Base-by-base conservation (phyloP, 1,284 basidiomycete species). In the Rhodotorula sp. region DNA sequence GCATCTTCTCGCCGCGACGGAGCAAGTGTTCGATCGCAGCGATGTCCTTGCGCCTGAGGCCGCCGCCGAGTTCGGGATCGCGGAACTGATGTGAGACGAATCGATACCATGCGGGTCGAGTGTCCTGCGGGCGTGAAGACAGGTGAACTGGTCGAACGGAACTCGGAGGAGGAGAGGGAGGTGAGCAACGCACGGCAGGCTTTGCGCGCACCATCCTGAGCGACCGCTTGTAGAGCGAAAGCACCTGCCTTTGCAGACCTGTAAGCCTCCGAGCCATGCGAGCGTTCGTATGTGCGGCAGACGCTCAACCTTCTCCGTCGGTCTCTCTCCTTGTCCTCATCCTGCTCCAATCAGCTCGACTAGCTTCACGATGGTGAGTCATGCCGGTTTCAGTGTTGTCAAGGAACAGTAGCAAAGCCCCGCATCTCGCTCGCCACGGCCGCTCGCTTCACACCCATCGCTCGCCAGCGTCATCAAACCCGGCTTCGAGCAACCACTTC, bases 1-100 rank as follows among this genome's bases (percentile, higher is more conserved):
- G 65, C 72, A 74, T 73, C 71, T 76, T 76, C 50, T 74, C 73
- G 9, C 75, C 75, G 28, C 70, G 57, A 4, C 76, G 58, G 20
- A 76, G 50, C 54, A 74, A 46, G 59, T 77, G 73, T 58, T 77
- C 76, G 62, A 77, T 76, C 30, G 76, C 69, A 20, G 62, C 65
- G n/a, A 74, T 69, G 64, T 77, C 76, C 37, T 72, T 71, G n/a
- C 59, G 61, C 28, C 53, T 51, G 30, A 76, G 58, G 4, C 73
- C 76, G 26, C 76, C 76, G 44, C 76, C 76, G 30, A 73, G 65
- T 0, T 54, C 22, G 6, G 68, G 67, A n/a, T 66, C 50, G 24
- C 76, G 69, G 69, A 77, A 77, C 54, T 77, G 76, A 52, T 76
- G 70, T 28, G 64, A 47, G 47, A 77, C 72, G 59, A 76, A 77